phyloP scores from a whole-genome alignment of 2,329 filamentous ascomycete genomes.

The Calonectria pteridis region DNA sequence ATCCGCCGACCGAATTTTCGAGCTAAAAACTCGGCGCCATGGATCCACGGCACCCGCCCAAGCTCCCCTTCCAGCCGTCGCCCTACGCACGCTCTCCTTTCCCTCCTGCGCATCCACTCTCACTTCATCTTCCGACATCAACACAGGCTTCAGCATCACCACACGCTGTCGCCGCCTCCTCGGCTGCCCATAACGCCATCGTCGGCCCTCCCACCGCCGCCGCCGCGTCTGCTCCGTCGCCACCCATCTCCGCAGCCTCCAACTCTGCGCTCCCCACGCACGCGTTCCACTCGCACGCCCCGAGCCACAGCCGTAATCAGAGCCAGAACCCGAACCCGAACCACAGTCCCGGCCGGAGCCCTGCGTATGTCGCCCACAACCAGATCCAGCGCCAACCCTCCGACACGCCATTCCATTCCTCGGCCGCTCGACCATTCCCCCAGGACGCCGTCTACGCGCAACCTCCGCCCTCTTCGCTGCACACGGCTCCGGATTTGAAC shows the following conservation, averaged over 20 bases:
- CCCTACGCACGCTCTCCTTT: slow-evolving; percentile 49
- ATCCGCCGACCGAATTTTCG: slow-evolving; percentile 46
- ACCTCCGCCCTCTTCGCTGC: slow-evolving; percentile 60
- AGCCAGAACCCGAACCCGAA: slow-evolving; percentile 33
- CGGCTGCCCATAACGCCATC: slow-evolving; percentile 20
- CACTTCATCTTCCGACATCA: slow-evolving; percentile 27
- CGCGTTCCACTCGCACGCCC: slow-evolving; percentile 36
- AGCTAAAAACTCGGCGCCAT: slow-evolving; percentile 52
- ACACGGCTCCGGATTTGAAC: slow-evolving; percentile 51
- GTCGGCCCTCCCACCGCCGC: slow-evolving; percentile 30
- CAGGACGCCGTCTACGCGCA: slow-evolving; percentile 55
- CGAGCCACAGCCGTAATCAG: slow-evolving; percentile 40
- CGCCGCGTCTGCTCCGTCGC: slow-evolving; percentile 13
- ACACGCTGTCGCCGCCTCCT: slow-evolving; percentile 27
- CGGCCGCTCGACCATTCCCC: slow-evolving; percentile 45
- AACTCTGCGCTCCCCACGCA: slow-evolving; percentile 33
- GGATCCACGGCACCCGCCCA: slow-evolving; percentile 48
- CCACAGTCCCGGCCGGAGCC: slow-evolving; percentile 41
- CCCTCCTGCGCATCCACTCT: slow-evolving; percentile 37
- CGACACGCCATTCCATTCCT: slow-evolving; percentile 58
- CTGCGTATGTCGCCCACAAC: slow-evolving; percentile 49
- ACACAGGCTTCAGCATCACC: slow-evolving; percentile 29
- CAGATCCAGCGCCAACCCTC: slow-evolving; percentile 52
- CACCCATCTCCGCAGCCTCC: slow-evolving; percentile 26
- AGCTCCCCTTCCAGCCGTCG: slow-evolving; percentile 49